These are phyloP conservation scores for Colletotrichum lindemuthianum DNA, from an alignment of 2,329 filamentous ascomycete species.

Conservation along the genomic window DNA sequence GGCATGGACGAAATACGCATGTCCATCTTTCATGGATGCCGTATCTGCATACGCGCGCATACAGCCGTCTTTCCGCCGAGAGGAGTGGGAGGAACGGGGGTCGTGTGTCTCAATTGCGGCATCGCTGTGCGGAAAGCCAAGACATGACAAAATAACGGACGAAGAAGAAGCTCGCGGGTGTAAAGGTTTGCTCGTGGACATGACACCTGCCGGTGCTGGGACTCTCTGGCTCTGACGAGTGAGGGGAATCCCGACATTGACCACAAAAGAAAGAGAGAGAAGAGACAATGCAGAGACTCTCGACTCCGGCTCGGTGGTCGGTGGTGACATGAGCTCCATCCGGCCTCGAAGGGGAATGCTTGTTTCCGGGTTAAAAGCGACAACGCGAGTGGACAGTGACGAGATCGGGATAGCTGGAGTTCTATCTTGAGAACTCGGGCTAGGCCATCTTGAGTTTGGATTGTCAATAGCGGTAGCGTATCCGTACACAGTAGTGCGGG, in stretches of 20 bases:
- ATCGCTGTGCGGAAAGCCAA: constrained; percentile 23
- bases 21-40: not conserved
- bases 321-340: constrained; percentile 11
- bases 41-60: not conserved
- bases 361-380: constrained; percentile 30
- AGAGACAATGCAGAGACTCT: constrained; percentile 1
- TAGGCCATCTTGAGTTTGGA: constrained; percentile 19
- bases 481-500: constrained; percentile 10
- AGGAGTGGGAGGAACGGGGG: constrained; percentile 34
- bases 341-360: constrained; percentile 16
- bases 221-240: constrained; percentile 3
- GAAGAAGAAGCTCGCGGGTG: constrained; percentile 25
- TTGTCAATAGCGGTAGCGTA: not conserved
- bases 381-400: constrained; percentile 19
- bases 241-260: constrained; percentile 15
- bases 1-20: too few species aligned
- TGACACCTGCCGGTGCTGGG: constrained; percentile 26
- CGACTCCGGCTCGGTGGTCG: constrained; percentile 11
- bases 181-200: constrained; percentile 3
- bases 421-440: constrained; percentile 31
- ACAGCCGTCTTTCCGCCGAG: constrained; percentile 20
- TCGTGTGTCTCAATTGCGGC: constrained; percentile 5
- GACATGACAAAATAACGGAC: constrained; percentile 34
- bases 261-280: constrained; percentile 1
- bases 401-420: constrained; percentile 24